These are phyloP conservation scores for Neocatenulostroma microsporum DNA, from an alignment of 2,329 filamentous ascomycete species.

Conservation along the genomic window DNA sequence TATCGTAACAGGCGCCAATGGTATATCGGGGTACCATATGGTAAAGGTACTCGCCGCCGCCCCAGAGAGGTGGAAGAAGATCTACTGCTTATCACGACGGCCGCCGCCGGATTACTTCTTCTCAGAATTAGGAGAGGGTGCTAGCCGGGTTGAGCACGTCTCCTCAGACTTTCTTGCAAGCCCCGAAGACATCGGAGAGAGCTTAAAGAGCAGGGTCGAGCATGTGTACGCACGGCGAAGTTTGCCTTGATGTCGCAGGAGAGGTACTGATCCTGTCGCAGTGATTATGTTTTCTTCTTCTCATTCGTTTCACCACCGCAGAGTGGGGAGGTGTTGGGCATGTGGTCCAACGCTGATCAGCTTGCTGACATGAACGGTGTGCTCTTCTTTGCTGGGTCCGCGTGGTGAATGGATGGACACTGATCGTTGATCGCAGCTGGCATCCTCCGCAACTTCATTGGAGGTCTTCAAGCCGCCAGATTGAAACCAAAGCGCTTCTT, in stretches of 20 bases:
- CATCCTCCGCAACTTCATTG: slow-evolving; percentile 44
- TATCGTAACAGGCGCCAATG: slow-evolving; percentile 49
- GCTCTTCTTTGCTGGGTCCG: slow-evolving; percentile 22
- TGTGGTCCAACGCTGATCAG: slow-evolving; percentile 46
- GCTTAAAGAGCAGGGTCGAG: slow-evolving; percentile 30
- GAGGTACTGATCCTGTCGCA: too few species aligned
- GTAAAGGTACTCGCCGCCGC: slow-evolving; percentile 41
- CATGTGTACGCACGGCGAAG: slow-evolving; percentile 11
- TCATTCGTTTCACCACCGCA: slow-evolving; percentile 41
- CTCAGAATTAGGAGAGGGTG: slow-evolving; percentile 29
- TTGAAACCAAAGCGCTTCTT: slow-evolving; percentile 42
- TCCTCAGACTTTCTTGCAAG: slow-evolving; percentile 31
- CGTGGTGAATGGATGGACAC: neutral
- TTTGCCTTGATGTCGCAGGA: neutral
- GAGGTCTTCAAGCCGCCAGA: slow-evolving; percentile 34
- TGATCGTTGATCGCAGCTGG: slow-evolving; percentile 31
- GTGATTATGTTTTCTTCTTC: slow-evolving; percentile 49
- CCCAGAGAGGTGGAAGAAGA: slow-evolving; percentile 45
- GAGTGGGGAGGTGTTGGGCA: slow-evolving; percentile 31
- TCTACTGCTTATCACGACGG: slow-evolving; percentile 43
- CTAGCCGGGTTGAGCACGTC: slow-evolving; percentile 23
- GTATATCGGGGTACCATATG: slow-evolving; percentile 47
- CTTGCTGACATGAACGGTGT: slow-evolving; percentile 43
- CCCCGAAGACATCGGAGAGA: slow-evolving; percentile 31
- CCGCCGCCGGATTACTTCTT: slow-evolving; percentile 36